Evolutionary conservation across 2,329 filamentous ascomycete species (phyloP).

Genomic region (Apiospora aurea): DNA sequence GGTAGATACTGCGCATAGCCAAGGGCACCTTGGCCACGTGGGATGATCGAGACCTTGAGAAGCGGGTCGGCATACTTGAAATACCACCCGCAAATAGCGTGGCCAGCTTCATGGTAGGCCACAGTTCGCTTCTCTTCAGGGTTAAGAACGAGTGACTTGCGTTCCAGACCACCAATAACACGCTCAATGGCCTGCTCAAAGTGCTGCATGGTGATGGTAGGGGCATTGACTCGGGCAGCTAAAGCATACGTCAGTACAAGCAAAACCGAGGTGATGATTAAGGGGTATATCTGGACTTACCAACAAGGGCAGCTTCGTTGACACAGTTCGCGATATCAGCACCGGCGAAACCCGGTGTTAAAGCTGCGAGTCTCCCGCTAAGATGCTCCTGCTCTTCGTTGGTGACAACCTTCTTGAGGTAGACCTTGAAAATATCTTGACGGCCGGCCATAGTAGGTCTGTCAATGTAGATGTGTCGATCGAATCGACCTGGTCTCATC

Average conservation of each 20-base stretch:
- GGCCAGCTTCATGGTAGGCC: conserved; percentile 97
- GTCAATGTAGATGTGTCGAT: conserved; percentile 95
- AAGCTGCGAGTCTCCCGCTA: conserved; percentile 84
- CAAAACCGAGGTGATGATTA: neutral
- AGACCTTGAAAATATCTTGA: conserved; percentile 94
- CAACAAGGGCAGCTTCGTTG: conserved; percentile 95
- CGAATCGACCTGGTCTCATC: conserved; percentile 96
- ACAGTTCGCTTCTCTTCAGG: conserved; percentile 95
- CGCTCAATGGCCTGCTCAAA: conserved; percentile 98
- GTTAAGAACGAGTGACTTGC: conserved; percentile 93
- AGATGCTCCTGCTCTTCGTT: conserved; percentile 88
- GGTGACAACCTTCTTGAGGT: conserved; percentile 93
- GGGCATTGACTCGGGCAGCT: conserved; percentile 86
- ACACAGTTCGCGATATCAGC: conserved; percentile 98
- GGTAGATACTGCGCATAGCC: conserved; percentile 99
- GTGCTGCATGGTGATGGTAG: conserved; percentile 84
- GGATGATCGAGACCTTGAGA: conserved; percentile 98
- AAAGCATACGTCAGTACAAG: conserved; percentile 48
- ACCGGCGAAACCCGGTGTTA: conserved; percentile 96
- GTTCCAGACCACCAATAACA: conserved; percentile 94
- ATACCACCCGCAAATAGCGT: conserved; percentile 98
- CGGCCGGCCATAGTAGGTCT: conserved; percentile 95
- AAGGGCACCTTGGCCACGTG: conserved; percentile 89
- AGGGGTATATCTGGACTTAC: conserved; percentile 59
- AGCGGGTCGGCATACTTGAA: conserved; percentile 96